Percentiles rank a stretch among this genome's conserved stretches.
phyloP scores from a whole-genome alignment of 2,329 filamentous ascomycete species.

The Didymella pinodella region DNA sequence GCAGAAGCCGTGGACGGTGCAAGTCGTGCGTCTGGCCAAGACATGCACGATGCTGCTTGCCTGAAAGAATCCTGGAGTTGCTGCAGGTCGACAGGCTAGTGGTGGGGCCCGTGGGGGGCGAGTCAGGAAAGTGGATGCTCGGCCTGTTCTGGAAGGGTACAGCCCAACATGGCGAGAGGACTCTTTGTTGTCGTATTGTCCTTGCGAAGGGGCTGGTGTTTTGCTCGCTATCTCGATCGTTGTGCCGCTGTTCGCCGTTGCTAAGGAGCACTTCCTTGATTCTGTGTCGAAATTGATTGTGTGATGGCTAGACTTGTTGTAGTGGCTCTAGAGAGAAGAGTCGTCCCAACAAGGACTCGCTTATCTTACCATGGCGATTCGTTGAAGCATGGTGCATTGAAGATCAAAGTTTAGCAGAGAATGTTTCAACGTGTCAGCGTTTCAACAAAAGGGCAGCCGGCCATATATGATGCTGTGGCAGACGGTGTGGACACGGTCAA shows the following conservation, averaged over 20 bases:
- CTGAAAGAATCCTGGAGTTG: conserved; percentile 14
- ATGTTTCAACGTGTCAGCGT: conserved; percentile 13
- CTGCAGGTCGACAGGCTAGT: conserved; percentile 12
- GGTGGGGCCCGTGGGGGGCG: conserved; percentile 16
- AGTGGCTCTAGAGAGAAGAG: background rate
- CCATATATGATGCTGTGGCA: conserved; percentile 23
- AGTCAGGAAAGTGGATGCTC: conserved; percentile 20
- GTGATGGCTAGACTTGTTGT: conserved; percentile 11
- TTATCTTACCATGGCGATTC: conserved; percentile 8
- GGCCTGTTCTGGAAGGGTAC: conserved; percentile 28
- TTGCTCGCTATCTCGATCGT: conserved; percentile 8
- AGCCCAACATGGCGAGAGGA: conserved; percentile 14
- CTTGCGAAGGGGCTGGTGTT: conserved; percentile 5
- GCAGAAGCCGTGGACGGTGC: conserved; percentile 18
- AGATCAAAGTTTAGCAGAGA: conserved; percentile 7
- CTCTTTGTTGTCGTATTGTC: conserved; percentile 17
- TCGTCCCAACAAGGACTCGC: conserved; percentile 3
- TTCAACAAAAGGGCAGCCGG: conserved; percentile 16
- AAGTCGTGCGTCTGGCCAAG: conserved; percentile 23
- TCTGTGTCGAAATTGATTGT: conserved; percentile 6
- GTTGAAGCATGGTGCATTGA: conserved; percentile 11
- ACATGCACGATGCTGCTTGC: conserved; percentile 23
- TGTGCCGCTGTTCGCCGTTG: conserved; percentile 6
- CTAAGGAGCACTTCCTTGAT: conserved; percentile 16
- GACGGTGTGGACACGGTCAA: conserved; percentile 18